phyloP scores from a whole-genome alignment of 2,329 filamentous ascomycete species.

The Didymella sp. region DNA sequence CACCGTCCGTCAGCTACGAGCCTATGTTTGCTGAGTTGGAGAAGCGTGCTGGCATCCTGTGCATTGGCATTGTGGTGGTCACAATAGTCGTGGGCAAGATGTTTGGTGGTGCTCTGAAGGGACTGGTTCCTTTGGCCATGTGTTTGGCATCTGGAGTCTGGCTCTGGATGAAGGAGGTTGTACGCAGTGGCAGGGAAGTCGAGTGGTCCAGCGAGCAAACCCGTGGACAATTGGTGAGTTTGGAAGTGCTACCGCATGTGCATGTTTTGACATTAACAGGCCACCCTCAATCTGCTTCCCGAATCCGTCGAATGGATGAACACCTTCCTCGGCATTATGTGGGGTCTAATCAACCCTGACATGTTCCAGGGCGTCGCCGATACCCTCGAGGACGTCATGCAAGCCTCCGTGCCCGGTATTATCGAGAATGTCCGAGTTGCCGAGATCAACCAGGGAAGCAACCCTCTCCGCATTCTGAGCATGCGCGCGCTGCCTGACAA shows the following conservation, averaged over 20 bases:
- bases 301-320: conserved; percentile 97
- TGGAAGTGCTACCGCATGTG: neutral
- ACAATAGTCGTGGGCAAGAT: conserved; percentile 80
- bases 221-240: conserved; percentile 74
- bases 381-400: conserved; percentile 94
- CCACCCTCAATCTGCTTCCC: conserved; percentile 85
- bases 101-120: conserved; percentile 79
- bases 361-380: conserved; percentile 95
- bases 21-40: conserved; percentile 84
- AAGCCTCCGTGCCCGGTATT: conserved; percentile 86
- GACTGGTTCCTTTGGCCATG: conserved; percentile 74
- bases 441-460: conserved; percentile 92
- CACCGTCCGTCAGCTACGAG: conserved; percentile 86
- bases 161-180: conserved; percentile 87
- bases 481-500: conserved; percentile 83
- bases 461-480: conserved; percentile 86
- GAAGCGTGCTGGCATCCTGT: conserved; percentile 73
- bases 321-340: conserved; percentile 80
- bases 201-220: conserved; percentile 91
- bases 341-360: conserved; percentile 92
- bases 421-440: conserved; percentile 95
- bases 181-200: conserved; percentile 78
- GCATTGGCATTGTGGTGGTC: conserved; percentile 71
- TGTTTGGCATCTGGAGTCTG: conserved; percentile 80
- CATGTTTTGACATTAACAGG: conserved; percentile 51